These are phyloP conservation scores for Geranium incanum DNA, from an alignment of 441 rosid genomes.

Conservation along the genomic window DNA sequence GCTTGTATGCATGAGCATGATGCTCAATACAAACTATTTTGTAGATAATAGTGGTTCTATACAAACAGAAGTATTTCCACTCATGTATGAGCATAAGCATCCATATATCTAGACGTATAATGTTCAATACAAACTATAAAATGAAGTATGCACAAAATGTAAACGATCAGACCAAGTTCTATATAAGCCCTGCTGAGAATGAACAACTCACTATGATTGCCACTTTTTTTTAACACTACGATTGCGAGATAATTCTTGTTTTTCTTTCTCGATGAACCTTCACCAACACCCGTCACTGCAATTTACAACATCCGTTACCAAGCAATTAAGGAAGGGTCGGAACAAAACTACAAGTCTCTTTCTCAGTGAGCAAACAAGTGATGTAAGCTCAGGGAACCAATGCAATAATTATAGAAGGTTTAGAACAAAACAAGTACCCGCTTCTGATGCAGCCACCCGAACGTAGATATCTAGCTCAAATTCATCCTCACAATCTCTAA, in stretches of 20 bases:
- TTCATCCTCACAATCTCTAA: background rate
- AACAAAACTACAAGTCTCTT: too few relatives aligned
- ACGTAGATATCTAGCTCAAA: background rate
- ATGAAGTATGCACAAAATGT: background rate
- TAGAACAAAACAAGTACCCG: slow-evolving; percentile 12
- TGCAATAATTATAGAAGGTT: background rate
- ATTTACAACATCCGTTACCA: background rate
- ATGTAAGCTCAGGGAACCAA: background rate
- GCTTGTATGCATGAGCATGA: too few relatives aligned
- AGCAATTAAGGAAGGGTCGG: background rate
- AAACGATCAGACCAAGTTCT: too few relatives aligned
- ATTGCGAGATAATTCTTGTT: background rate
- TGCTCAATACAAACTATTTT: too few relatives aligned
- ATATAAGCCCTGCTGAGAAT: too few relatives aligned
- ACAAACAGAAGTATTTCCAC: too few relatives aligned
- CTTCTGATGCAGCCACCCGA: background rate
- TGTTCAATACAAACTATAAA: background rate
- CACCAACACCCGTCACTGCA: background rate
- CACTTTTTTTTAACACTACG: background rate
- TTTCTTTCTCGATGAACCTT: background rate
- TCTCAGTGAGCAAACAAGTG: too few relatives aligned
- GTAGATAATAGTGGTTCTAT: too few relatives aligned
- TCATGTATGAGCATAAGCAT: too few relatives aligned
- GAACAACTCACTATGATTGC: background rate
- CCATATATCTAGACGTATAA: too few relatives aligned